phyloP scores from a whole-genome alignment of 345 rosid genomes.

The Angophora floribunda region DNA sequence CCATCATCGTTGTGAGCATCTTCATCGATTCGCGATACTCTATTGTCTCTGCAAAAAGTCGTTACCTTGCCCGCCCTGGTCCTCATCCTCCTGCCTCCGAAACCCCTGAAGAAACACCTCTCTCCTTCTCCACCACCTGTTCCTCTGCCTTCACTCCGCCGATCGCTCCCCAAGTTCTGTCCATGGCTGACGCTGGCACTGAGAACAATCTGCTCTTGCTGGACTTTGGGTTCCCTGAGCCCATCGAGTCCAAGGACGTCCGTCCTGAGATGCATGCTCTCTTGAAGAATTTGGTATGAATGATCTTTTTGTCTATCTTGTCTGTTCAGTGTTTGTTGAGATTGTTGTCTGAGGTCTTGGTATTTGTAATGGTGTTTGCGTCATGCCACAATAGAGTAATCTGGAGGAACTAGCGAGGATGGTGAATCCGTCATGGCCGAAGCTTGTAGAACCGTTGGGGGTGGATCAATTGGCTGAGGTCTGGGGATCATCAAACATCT shows the following conservation, averaged over 20 bases:
- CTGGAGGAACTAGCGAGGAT: neutral
- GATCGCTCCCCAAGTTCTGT: neutral
- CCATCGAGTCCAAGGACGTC: conserved; percentile 46
- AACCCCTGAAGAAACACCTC: neutral
- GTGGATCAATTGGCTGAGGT: no score
- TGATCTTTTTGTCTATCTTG: neutral
- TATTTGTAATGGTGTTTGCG: neutral
- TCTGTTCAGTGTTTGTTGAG: neutral
- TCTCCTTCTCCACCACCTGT: neutral
- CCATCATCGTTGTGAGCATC: neutral
- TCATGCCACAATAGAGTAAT: conserved; percentile 34
- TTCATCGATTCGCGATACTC: neutral
- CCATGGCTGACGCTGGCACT: conserved; percentile 12
- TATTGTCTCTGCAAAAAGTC: neutral
- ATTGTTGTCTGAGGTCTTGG: neutral
- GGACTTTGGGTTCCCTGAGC: conserved; percentile 56
- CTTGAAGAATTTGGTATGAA: conserved; percentile 49
- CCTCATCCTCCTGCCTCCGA: conserved; percentile 8
- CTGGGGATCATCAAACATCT: no score
- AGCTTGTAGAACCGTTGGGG: no score
- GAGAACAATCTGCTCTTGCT: conserved; percentile 54
- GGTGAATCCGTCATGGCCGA: no score
- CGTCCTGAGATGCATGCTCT: conserved; percentile 68
- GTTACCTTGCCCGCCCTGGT: conserved; percentile 2
- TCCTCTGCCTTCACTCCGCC: neutral